These are phyloP conservation scores for Acanthamoeba culbertsoni DNA, from an alignment of 208 protist genomes.

Conservation along the genomic window DNA sequence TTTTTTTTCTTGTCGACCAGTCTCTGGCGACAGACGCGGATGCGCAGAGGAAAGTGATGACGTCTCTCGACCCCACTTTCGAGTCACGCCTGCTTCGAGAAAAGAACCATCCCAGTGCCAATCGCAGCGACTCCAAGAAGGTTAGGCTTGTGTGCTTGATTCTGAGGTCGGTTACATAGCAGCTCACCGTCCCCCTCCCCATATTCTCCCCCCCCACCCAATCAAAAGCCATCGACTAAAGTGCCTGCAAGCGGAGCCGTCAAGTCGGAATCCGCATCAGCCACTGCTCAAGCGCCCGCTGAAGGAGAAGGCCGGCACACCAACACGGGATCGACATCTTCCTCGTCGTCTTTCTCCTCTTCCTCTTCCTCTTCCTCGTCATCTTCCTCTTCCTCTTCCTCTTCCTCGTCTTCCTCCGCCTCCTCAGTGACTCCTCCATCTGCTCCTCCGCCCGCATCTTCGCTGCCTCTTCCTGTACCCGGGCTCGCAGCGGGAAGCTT, in stretches of 20 bases:
- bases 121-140: background rate
- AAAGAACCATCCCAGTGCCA: background rate
- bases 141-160: background rate
- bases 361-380: background rate
- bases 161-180: background rate
- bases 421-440: background rate
- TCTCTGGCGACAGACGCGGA: background rate
- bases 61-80: background rate
- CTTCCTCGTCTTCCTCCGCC: background rate
- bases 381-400: background rate
- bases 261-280: too few species aligned
- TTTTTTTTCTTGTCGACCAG: background rate
- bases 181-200: background rate
- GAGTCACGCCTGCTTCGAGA: background rate
- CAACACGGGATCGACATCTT: background rate
- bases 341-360: background rate
- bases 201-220: too few species aligned
- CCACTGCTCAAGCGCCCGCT: too few species aligned
- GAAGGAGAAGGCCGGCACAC: too few species aligned
- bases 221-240: too few species aligned
- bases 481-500: too few species aligned
- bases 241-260: too few species aligned
- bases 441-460: background rate
- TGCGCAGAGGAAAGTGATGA: background rate
- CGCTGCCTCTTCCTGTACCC: too few species aligned